These are phyloP conservation scores for Capillidium rhysosporum DNA, from an alignment of 371 early-diverging fungal genomes.

Conservation along the genomic window DNA sequence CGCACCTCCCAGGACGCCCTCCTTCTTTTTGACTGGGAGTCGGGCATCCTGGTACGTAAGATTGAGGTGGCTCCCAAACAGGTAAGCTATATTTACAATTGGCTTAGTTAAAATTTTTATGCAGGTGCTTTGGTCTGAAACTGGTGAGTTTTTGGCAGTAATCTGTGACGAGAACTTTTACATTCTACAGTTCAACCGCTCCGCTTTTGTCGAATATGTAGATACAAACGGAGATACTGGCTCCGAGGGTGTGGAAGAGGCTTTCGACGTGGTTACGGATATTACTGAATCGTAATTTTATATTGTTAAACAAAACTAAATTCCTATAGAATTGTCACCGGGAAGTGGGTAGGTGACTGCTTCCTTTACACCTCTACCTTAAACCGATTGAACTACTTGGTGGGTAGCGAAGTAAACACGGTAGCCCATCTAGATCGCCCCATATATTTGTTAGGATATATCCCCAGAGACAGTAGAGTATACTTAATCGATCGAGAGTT, in stretches of 20 bases:
- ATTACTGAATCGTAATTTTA: slow-evolving; percentile 45
- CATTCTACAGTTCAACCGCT: slow-evolving; percentile 75
- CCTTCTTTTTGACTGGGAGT: slow-evolving; percentile 93
- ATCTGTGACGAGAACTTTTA: slow-evolving; percentile 81
- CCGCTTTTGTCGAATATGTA: slow-evolving; percentile 50
- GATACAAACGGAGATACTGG: slow-evolving; percentile 53
- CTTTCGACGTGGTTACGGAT: slow-evolving; percentile 85
- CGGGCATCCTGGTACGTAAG: slow-evolving; percentile 70
- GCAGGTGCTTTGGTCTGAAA: slow-evolving; percentile 79
- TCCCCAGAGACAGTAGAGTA: slow-evolving; percentile 81
- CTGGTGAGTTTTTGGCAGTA: slow-evolving; percentile 78
- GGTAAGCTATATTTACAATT: slow-evolving; percentile 17
- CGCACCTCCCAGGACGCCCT: slow-evolving; percentile 44
- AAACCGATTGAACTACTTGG: slow-evolving; percentile 85
- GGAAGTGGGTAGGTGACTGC: slow-evolving; percentile 94
- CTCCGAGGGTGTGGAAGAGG: slow-evolving; percentile 91
- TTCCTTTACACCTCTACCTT: slow-evolving; percentile 83
- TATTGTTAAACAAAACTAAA: background rate
- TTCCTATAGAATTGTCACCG: slow-evolving; percentile 51
- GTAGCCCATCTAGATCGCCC: slow-evolving; percentile 84
- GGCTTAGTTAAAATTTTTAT: background rate
- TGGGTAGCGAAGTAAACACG: slow-evolving; percentile 79
- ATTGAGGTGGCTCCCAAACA: slow-evolving; percentile 78
- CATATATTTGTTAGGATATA: slow-evolving; percentile 83
- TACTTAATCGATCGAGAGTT: slow-evolving; percentile 87